Percentiles rank a stretch among this genome's conserved stretches.
These are phyloP conservation scores for Orychophragmus violaceus DNA, from an alignment of 345 rosid species.

Conservation along the genomic window DNA sequence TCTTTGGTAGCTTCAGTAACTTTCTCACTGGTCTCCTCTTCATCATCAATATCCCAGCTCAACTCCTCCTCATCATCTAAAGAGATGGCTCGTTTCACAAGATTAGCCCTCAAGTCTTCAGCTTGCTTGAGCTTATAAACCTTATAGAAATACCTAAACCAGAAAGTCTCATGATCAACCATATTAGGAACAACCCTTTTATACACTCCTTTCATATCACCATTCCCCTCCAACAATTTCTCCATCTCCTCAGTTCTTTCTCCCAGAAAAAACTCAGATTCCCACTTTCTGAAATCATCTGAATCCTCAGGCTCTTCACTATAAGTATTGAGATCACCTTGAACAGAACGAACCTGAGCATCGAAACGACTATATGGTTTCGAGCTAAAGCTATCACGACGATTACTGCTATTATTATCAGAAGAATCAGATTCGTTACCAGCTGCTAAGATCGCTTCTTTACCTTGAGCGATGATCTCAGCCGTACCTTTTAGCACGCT, in stretches of 20 bases:
- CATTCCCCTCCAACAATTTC: conserved; percentile 51
- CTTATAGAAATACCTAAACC: conserved; percentile 72
- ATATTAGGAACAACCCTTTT: conserved; percentile 47
- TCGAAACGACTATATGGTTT: conserved; percentile 72
- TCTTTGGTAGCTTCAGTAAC: conserved; percentile 1
- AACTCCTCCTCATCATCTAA: conserved; percentile 69
- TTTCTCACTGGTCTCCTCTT: conserved; percentile 39
- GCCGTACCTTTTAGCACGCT: conserved; percentile 66
- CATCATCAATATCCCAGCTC: conserved; percentile 88
- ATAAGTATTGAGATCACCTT: conserved; percentile 57
- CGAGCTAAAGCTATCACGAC: conserved; percentile 35
- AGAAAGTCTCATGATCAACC: conserved; percentile 62
- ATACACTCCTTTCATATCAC: conserved; percentile 41
- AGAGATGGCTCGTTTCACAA: conserved; percentile 76
- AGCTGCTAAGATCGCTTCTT: conserved; percentile 56
- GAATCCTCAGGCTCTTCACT: conserved; percentile 70
- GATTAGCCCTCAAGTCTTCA: conserved; percentile 71
- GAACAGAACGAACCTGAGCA: conserved; percentile 50
- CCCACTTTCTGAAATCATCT: conserved; percentile 68
- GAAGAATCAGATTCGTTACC: conserved; percentile 62
- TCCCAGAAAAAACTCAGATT: conserved; percentile 45
- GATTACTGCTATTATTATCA: conserved; percentile 31
- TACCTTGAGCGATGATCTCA: conserved; percentile 79
- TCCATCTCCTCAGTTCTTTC: conserved; percentile 45
- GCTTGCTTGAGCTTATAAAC: conserved; percentile 76